phyloP scores from a whole-genome alignment of 2,329 filamentous ascomycete species.

The Xylariaceae sp. region DNA sequence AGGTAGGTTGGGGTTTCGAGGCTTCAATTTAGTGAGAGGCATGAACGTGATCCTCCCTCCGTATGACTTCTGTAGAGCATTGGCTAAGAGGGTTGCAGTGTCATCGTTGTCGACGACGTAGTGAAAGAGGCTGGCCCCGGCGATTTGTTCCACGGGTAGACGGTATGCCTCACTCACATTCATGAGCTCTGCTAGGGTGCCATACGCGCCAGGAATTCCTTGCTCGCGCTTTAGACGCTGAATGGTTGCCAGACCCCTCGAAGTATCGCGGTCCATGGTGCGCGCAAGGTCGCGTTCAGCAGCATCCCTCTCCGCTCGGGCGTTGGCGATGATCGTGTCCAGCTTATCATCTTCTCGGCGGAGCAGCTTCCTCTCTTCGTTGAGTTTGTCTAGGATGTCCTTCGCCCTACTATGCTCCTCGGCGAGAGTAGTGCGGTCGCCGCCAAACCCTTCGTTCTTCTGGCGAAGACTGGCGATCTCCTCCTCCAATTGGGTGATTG shows the following conservation, averaged over 20 bases:
- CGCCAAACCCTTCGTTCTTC: constrained; percentile 71
- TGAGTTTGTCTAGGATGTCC: constrained; percentile 68
- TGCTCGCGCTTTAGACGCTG: constrained; percentile 72
- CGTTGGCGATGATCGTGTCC: constrained; percentile 66
- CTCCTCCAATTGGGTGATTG: constrained; percentile 64
- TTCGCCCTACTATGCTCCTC: constrained; percentile 70
- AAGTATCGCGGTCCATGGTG: constrained; percentile 84
- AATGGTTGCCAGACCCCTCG: constrained; percentile 79
- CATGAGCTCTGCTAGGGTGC: constrained; percentile 88
- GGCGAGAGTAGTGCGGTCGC: constrained; percentile 62
- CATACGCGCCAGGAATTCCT: constrained; percentile 79
- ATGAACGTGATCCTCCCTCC: constrained; percentile 91
- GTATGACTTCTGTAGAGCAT: constrained; percentile 69
- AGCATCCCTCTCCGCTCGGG: constrained; percentile 66
- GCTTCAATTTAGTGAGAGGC: constrained; percentile 75
- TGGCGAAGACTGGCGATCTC: constrained; percentile 64
- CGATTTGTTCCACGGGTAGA: constrained; percentile 85
- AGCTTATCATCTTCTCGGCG: constrained; percentile 87
- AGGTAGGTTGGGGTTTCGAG: constrained; percentile 67
- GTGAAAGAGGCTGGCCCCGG: constrained; percentile 87
- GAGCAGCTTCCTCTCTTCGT: constrained; percentile 80
- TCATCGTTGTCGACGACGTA: constrained; percentile 90
- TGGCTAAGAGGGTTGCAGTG: constrained; percentile 75
- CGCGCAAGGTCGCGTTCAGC: constrained; percentile 72
- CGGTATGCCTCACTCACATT: constrained; percentile 79